Conservation (phyloP, 2,329 filamentous ascomycete species). For the Stachybotrys echinatus region DNA sequence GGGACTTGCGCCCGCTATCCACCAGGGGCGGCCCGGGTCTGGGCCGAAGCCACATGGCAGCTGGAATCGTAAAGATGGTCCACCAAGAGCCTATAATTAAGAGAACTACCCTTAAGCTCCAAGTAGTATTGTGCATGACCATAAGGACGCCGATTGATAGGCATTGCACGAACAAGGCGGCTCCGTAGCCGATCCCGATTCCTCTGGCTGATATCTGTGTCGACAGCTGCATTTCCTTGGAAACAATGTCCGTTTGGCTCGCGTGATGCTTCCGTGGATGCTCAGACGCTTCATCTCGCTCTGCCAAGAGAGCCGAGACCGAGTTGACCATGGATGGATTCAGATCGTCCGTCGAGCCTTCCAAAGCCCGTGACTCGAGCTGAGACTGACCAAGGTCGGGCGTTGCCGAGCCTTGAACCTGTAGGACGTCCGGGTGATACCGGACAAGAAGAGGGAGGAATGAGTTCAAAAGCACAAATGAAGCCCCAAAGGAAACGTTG, state of each 20-base stretch:
- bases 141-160: slow-evolving; percentile 74
- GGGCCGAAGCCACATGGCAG: slow-evolving; percentile 80
- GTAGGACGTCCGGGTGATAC: slow-evolving; percentile 60
- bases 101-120: slow-evolving; percentile 80
- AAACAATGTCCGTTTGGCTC: slow-evolving; percentile 47
- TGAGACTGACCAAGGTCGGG: slow-evolving; percentile 23
- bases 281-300: slow-evolving; percentile 15
- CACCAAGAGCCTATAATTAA: slow-evolving; percentile 90
- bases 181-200: slow-evolving; percentile 89
- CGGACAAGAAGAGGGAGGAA: slow-evolving; percentile 89
- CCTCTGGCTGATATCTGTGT: slow-evolving; percentile 89
- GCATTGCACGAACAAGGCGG: slow-evolving; percentile 79
- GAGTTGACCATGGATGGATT: slow-evolving; percentile 30
- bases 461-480: slow-evolving; percentile 91
- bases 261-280: slow-evolving; percentile 28
- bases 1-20: slow-evolving; percentile 29
- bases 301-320: slow-evolving; percentile 40
- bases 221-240: slow-evolving; percentile 70
- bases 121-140: slow-evolving; percentile 68
- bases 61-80: slow-evolving; percentile 84
- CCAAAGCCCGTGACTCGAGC: slow-evolving; percentile 27
- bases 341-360: slow-evolving; percentile 24
- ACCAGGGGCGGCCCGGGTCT: slow-evolving; percentile 80
- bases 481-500: slow-evolving; percentile 91
- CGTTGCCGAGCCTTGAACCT: slow-evolving; percentile 18